phyloP scores from a whole-genome alignment of 768 basidiomycete species.

The Tricholoma saponaceum region DNA sequence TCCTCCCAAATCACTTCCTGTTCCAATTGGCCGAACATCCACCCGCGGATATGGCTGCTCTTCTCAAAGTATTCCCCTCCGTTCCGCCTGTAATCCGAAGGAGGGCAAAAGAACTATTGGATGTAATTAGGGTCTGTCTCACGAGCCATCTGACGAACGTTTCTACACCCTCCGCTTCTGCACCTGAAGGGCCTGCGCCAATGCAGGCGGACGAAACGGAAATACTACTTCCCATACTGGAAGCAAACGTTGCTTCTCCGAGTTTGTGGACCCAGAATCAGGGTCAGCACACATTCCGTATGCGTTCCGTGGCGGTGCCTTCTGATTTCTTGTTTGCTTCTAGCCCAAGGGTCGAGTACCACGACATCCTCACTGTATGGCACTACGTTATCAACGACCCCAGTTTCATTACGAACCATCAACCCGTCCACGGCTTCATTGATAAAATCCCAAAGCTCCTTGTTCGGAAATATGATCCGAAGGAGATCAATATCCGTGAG shows the following conservation, averaged over 20 bases:
- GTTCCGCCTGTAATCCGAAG: constrained; percentile 62
- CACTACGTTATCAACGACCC: constrained; percentile 8
- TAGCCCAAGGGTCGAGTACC: constrained; percentile 3
- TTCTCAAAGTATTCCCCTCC: constrained; percentile 56
- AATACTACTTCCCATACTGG: constrained; percentile 4
- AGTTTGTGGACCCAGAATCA: constrained; percentile 28
- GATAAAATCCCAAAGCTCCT: constrained; percentile 34
- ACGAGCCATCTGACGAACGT: constrained; percentile 24
- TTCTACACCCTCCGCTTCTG: not conserved
- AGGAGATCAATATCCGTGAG: constrained; percentile 8
- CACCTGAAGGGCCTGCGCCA: not conserved
- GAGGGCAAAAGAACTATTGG: constrained; percentile 59
- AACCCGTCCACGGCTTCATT: constrained; percentile 15
- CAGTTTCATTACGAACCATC: constrained; percentile 8
- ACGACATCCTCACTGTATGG: constrained; percentile 30
- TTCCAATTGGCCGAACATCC: constrained; percentile 70
- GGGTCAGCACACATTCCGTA: constrained; percentile 7
- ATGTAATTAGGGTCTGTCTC: constrained; percentile 52
- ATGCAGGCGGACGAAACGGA: constrained; percentile 8
- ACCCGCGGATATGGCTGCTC: constrained; percentile 59
- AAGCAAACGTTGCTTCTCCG: constrained; percentile 3
- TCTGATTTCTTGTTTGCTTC: not conserved
- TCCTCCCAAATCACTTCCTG: constrained; percentile 70
- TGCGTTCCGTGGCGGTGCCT: not conserved
- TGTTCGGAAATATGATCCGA: constrained; percentile 38